Evolutionary conservation across 169 alveolate species (phyloP), one percentile per base, ranked within the genome.

Genomic region (Ichthyophthirius multifiliis): DNA sequence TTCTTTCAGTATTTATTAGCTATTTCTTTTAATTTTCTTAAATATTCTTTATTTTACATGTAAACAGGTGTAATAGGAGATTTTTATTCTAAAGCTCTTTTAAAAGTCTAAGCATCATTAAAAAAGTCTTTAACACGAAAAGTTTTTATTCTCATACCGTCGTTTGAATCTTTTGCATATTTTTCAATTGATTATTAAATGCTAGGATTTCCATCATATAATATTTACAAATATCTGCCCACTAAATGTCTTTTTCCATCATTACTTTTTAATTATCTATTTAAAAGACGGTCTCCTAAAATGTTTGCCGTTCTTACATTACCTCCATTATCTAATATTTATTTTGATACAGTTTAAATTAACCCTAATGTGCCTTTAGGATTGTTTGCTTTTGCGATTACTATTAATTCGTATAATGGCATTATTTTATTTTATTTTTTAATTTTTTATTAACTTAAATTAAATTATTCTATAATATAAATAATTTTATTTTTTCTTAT

Each of bases 331-430:
- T 55, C 71, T 55, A 55, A 55, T 27, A 55, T 55, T n/a, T 39
- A 27, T 10, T 55, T 27, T 4, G 71, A 34, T 10, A 55, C 71
- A 55, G 43, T 55, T 27, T 34, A 55, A 27, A 55, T 39, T 55
- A 55, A 55, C 23, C 71, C 31, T 0, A 39, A 27, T 27, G 71
- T 55, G 31, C 43, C 71, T 23, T 55, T 55, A 23, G 71, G 43
- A 55, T 34, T 55, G 18, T 55, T 55, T 10, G 71, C 71, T 55
- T 39, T 55, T 55, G 71, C 71, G 7, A 55, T 34, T 2, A 55
- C 71, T 27, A 55, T 55, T 55, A 55, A 55, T 55, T 55, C 71
- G 71, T 55, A 55, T 27, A 55, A 39, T 27, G 71, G 71, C 71
- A 55, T 55, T 55, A 15, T 55, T 34, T 18, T 55, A 5, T 55